Percentiles rank a stretch among this genome's conserved stretches.
These are phyloP conservation scores for Rhodamnia rubescens DNA, from an alignment of 345 rosid genomes.

Conservation along the genomic window DNA sequence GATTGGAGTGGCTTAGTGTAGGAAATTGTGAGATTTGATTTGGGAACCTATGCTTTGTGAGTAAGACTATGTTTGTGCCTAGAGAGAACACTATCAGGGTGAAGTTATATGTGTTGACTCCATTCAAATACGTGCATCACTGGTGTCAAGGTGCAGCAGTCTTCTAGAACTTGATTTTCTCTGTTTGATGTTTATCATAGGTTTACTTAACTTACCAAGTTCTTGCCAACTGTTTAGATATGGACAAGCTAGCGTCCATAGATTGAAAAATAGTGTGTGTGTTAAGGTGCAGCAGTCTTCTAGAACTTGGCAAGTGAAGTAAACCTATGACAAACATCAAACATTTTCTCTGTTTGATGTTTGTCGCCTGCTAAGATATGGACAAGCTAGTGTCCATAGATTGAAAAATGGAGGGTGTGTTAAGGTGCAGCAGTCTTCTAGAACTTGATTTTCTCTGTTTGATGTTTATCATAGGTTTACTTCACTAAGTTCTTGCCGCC, in stretches of 20 bases:
- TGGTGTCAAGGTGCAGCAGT: not conserved
- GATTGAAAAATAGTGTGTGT: too few species aligned
- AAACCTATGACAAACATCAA: too few species aligned
- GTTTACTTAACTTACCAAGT: not conserved
- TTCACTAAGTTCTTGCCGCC: too few species aligned
- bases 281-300: too few species aligned
- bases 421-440: too few species aligned
- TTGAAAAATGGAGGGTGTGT: too few species aligned
- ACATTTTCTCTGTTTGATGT: too few species aligned
- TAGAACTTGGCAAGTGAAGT: too few species aligned
- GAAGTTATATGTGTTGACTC: not conserved
- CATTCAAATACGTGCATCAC: not conserved
- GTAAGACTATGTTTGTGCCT: not conserved
- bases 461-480: too few species aligned
- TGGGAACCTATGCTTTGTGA: not conserved
- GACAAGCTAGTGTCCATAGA: too few species aligned
- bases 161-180: not conserved
- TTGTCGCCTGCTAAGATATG: too few species aligned
- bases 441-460: too few species aligned
- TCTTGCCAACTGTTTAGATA: not conserved
- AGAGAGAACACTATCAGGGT: not conserved
- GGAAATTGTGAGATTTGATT: not conserved
- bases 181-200: not conserved
- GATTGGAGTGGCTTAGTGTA: not conserved
- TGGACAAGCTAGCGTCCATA: not conserved